These are phyloP conservation scores for Asterophora parasitica DNA, from an alignment of 768 basidiomycete genomes.

Conservation along the genomic window DNA sequence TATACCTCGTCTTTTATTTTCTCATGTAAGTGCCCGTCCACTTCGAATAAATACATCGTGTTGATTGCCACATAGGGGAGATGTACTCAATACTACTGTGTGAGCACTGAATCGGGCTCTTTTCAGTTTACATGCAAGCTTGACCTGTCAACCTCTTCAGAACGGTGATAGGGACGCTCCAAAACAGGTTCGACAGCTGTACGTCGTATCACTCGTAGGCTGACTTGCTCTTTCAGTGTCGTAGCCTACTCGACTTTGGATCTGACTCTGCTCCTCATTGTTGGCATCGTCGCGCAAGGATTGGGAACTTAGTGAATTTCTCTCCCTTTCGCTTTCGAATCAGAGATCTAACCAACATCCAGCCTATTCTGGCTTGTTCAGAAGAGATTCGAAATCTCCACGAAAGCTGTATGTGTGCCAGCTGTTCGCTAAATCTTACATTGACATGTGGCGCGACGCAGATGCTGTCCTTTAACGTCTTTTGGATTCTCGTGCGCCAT, in stretches of 20 bases:
- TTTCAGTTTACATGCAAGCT: neutral
- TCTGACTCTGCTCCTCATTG: conserved; percentile 60
- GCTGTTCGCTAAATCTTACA: neutral
- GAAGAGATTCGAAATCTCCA: conserved; percentile 56
- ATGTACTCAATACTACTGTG: conserved; percentile 74
- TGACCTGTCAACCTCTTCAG: conserved; percentile 25
- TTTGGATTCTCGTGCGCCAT: conserved; percentile 60
- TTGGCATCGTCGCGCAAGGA: conserved; percentile 60
- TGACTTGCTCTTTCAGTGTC: conserved; percentile 34
- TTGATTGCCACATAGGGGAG: conserved; percentile 45
- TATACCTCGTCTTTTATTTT: conserved; percentile 74
- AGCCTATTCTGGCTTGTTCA: conserved; percentile 70
- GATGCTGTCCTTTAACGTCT: conserved; percentile 69
- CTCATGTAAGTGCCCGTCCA: conserved; percentile 47
- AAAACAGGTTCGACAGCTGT: conserved; percentile 50
- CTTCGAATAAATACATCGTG: neutral
- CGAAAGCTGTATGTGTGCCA: conserved; percentile 45
- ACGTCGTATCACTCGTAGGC: neutral
- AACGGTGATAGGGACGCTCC: conserved; percentile 66
- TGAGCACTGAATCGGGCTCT: conserved; percentile 20
- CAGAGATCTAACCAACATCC: neutral
- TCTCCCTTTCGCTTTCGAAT: neutral
- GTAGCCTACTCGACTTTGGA: conserved; percentile 71
- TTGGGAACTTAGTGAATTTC: conserved; percentile 60
- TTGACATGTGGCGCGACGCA: conserved; percentile 19